Base-by-base conservation (phyloP, 2,329 filamentous ascomycete genomes). In the Fusarium sulawesiense region DNA sequence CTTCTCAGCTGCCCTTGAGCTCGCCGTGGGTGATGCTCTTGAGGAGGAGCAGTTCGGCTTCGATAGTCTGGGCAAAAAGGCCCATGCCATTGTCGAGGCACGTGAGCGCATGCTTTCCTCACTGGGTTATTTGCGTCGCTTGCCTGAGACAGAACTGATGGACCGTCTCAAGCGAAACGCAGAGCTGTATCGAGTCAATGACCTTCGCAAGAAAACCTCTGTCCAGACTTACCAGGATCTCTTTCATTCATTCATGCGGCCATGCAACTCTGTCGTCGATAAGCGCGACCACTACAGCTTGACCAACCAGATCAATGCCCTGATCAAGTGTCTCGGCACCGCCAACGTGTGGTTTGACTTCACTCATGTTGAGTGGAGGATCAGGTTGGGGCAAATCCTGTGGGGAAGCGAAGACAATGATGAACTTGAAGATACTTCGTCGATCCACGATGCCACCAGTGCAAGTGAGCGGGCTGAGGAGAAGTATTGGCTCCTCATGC, bases 271-370 rank as follows among this genome's bases (percentile, higher is more conserved):
- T 69, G 84, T 85, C 60, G 86, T 86, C 65, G 89, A 87, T 79
- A 85, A 81, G 75, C 82, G 84, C 30, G 86, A 91, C 72, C 87
- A 86, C 7, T 86, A 88, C 73, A 87, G 90, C 56, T 81, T 93
- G 21, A 85, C 89, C 45, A 89, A 92, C 37, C 91, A 93, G 75
- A 92, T 93, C 59, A 84, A 90, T 70, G 87, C 89, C 6, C 80
- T 93, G 20, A 84, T 93, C 47, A 88, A 88, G 75, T 86, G 91
- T 12, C 83, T 93, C 46, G 87, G 86, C 1, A 81, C 87, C 10
- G 85, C 89, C 56, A 90, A 91, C 59, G 86, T 92, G 47, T 93
- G 91, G 91, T 86, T 91, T 54, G 91, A 93, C 78, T 91, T 93
- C 70, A 91, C 90, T 21, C 85, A 89, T 32, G 89, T 93, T 9